Evolutionary conservation across 345 rosid genomes (phyloP), one percentile per base, ranked within the genome.

Genomic region (Pelargonium nanum): DNA sequence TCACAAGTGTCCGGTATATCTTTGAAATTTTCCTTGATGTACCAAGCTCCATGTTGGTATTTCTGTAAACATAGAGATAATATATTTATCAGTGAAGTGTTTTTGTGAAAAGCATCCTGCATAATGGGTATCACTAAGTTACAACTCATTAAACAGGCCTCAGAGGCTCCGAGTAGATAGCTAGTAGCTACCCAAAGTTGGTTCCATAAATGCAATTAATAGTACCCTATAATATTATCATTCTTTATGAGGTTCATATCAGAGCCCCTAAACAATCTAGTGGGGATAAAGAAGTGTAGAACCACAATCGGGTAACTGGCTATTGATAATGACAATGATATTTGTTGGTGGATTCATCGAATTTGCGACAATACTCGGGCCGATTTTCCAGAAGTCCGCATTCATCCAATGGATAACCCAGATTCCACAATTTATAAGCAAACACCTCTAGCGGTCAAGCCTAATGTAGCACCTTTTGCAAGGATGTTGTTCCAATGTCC

Each of bases 1-100:
- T 52, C 13, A 80, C 96, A 50, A 88, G 75, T 62, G 96, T 90
- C 32, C 89, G 81, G 55, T 85, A 88, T 71, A 85, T 75, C 82
- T 91, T 88, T 52, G 81, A 59, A 64, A 91, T 85, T 70, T 78
- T 81, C 78, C 92, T 76, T 52, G 67, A 56, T 7, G 65, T 54
- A 67, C 60, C 63, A 62, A 20, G 25, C 70, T 77, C 76, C 64
- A 56, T 63, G 62, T 67, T 67, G 59, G 67, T 17, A 26, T 45
- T 67, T 54, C 71, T 67, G 55, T 7, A 40, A 55, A 55, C 45
- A 26, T 24, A 60, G 19, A 24, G 60, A 53, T 22, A 13, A 13
- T 55, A 13, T 25, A 22, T 4, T 23, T 55, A 22, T 58, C 61
- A 21, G 45, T 22, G 4, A 16, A 32, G 16, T 56, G 50, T 61